Base-by-base conservation (phyloP, 2,329 filamentous ascomycete species). In the Diaporthe longicolla region DNA sequence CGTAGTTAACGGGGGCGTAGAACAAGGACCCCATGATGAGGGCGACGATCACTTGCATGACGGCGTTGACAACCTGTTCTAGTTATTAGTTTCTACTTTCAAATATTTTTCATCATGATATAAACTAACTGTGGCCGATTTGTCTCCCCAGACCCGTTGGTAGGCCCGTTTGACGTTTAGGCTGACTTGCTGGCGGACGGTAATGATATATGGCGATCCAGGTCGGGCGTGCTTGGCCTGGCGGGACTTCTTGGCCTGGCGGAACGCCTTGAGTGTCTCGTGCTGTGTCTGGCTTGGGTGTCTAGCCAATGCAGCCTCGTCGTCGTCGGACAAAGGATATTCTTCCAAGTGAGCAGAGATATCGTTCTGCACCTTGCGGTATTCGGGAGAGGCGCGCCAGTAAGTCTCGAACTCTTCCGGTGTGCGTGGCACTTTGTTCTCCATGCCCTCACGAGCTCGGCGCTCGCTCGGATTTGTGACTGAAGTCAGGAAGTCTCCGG, bases 401-500 rank as follows among this genome's bases (percentile, higher is more conserved):
- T 82, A 83, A 1, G 76, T 72, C 75, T 87, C 92, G 77, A 94
- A 94, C 1, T 94, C 93, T 59, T 93, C 92, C 0, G 93, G 87
- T 0, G 92, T 94, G 3, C 91, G 87, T 0, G 93, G 93, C 0
- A 92, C 90, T 63, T 84, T 85, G 72, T 85, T 82, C 77, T 93
- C 91, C 82, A 89, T 91, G 0, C 92, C 92, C 9, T 85, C 78
- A 1, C 85, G 85, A 0, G 88, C 82, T 59, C 84, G 83, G 40
- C 92, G 87, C 81, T 94, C 92, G 0, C 83, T 80, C 0, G 91
- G 90, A 77, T 92, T 92, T 0, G 92, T 94, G 35, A 94, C 84
- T 0, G 90, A 91, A 0, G 92, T 94, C 15, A 94, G 83, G 78
- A 94, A 94, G 78, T 94, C 93, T 2, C 88, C 90, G 0, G 89